phyloP scores from a whole-genome alignment of 129 eudicot genomes.

The Pulicaria dysenterica region DNA sequence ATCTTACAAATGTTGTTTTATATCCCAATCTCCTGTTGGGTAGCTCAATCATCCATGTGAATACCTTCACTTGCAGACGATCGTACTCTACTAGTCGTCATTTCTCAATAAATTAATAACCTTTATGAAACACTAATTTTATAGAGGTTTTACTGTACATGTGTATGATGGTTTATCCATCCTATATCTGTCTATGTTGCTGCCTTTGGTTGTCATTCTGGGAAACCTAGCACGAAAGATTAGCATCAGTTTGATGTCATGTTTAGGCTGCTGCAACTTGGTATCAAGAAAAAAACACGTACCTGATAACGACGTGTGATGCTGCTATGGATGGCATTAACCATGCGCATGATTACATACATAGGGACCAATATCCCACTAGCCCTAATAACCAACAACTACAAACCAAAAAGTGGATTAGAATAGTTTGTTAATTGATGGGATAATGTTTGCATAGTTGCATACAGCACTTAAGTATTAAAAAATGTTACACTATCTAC shows the following conservation, averaged over 20 bases:
- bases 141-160: background rate
- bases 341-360: conserved; percentile 53
- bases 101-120: no score
- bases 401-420: conserved; percentile 17
- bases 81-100: no score
- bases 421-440: background rate
- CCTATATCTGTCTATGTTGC: conserved; percentile 19
- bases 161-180: background rate
- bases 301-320: conserved; percentile 42
- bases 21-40: no score
- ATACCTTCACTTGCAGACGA: no score
- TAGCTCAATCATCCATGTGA: no score
- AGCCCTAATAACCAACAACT: conserved; percentile 51
- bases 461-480: no score
- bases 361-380: conserved; percentile 64
- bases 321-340: conserved; percentile 46
- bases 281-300: background rate
- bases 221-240: conserved; percentile 24
- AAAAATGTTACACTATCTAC: no score
- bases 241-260: background rate
- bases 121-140: no score
- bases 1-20: no score
- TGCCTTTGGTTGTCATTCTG: conserved; percentile 5
- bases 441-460: no score
- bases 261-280: conserved; percentile 22